phyloP scores from a whole-genome alignment of 306 rosid species.

The Betula pendula region DNA sequence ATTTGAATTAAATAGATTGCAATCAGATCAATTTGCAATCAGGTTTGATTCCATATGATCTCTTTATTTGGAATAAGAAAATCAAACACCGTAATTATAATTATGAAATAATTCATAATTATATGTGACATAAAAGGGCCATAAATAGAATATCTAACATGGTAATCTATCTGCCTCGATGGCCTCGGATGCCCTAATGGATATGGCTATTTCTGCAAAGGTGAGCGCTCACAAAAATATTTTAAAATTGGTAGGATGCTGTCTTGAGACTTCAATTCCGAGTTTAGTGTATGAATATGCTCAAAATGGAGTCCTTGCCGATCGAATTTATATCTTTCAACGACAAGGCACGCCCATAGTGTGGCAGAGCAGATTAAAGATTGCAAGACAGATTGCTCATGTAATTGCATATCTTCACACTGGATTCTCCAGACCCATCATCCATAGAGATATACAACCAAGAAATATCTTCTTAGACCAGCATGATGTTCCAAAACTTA shows the following conservation, averaged over 20 bases:
- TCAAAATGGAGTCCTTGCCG: not conserved
- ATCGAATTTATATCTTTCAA: not conserved
- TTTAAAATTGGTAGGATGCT: not conserved
- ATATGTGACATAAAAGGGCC: too few relatives aligned
- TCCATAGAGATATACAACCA: not conserved
- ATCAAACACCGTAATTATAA: too few relatives aligned
- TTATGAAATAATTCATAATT: too few relatives aligned
- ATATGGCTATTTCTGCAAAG: not conserved
- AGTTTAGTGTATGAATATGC: not conserved
- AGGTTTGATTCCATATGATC: too few relatives aligned
- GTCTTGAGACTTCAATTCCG: not conserved
- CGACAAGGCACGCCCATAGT: not conserved
- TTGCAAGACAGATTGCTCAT: not conserved
- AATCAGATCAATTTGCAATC: too few relatives aligned
- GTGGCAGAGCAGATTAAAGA: not conserved
- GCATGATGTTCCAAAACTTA: constrained; percentile 7
- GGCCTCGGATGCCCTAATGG: too few relatives aligned
- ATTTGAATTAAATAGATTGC: too few relatives aligned
- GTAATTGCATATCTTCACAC: not conserved
- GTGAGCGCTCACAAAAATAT: not conserved
- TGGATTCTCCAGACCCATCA: not conserved
- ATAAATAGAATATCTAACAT: too few relatives aligned
- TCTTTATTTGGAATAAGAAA: too few relatives aligned
- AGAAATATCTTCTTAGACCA: constrained; percentile 7
- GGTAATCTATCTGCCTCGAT: too few relatives aligned